Conservation (phyloP, 305 asterid genomes). For the Lippia alba region DNA sequence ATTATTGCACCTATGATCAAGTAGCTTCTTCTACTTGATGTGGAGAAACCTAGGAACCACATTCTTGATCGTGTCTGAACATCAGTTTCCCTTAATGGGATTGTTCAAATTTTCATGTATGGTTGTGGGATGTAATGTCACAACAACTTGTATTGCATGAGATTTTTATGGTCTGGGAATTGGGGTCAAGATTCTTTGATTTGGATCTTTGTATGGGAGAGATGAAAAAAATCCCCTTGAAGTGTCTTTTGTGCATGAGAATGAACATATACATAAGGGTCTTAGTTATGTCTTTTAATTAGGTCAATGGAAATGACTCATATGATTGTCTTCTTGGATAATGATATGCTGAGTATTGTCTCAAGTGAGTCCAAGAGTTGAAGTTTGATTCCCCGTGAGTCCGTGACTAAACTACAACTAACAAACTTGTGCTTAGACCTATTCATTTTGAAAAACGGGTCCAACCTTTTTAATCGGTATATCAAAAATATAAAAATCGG, state of each 20-base stretch:
- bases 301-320: slow-evolving; percentile 29
- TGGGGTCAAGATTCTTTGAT: slow-evolving; percentile 49
- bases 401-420: no score
- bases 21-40: slow-evolving; percentile 51
- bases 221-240: background rate
- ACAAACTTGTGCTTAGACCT: no score
- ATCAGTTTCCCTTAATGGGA: background rate
- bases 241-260: slow-evolving; percentile 42
- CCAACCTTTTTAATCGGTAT: no score
- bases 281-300: slow-evolving; percentile 51
- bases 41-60: slow-evolving; percentile 71
- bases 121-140: no score
- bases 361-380: slow-evolving; percentile 23
- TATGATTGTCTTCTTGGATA: background rate
- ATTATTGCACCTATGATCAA: slow-evolving; percentile 59
- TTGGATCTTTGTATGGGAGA: slow-evolving; percentile 41
- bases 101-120: no score
- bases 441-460: no score
- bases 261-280: slow-evolving; percentile 42
- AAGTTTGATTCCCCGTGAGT: background rate
- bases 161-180: slow-evolving; percentile 21
- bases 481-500: no score
- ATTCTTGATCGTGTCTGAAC: slow-evolving; percentile 36
- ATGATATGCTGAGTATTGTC: slow-evolving; percentile 36
- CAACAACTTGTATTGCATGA: background rate